Evolutionary conservation across 2,329 filamentous ascomycete species (phyloP), one percentile per base, ranked within the genome.

Genomic region (Phyllosticta citribraziliensis): DNA sequence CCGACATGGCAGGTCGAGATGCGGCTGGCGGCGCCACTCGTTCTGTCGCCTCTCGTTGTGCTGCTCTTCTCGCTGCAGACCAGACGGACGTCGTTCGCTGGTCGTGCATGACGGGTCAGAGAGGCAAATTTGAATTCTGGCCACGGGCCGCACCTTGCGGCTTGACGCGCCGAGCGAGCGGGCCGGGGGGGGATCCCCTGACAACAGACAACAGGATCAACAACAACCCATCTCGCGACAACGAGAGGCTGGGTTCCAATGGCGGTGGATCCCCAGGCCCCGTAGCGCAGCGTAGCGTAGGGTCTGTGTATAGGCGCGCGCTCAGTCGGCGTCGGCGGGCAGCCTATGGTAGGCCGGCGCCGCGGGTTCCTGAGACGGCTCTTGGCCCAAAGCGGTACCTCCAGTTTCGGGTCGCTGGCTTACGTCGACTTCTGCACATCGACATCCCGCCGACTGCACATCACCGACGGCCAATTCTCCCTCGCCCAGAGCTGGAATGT

Each of bases 381-480:
- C 58, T 35, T 56, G 35, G 58, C 20, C 40, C 20, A 20, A 52
- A 52, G 40, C 19, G 54, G 52, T 40, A 40, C 52, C 58, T 52
- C n/a, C n/a, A 52, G 52, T 55, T 60, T 60, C 58, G 22, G 20
- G 53, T 47, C 40, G 35, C 33, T 60, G 58, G 58, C 40, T 52
- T 55, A 53, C 51, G 57, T 22, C 52, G 53, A 55, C 58, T 55
- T 60, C 57, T 58, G 57, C 57, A 54, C 57, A 58, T 54, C 57
- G 12, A 35, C 57, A 54, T 55, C 30, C 35, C 35, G 35, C 12
- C 35, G 35, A 40, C 35, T 40, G 35, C 35, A 14, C 30, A 59
- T 17, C 35, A 12, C 40, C 52, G 54, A 55, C 51, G 40, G 50
- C 19, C 30, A 20, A 53, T 40, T 50, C 35, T 40, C 35, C 35